A percentile compares a stretch with the other conserved stretches of the same genome.
These are phyloP conservation scores for Quercus cerris DNA, from an alignment of 306 rosid species.

Conservation along the genomic window DNA sequence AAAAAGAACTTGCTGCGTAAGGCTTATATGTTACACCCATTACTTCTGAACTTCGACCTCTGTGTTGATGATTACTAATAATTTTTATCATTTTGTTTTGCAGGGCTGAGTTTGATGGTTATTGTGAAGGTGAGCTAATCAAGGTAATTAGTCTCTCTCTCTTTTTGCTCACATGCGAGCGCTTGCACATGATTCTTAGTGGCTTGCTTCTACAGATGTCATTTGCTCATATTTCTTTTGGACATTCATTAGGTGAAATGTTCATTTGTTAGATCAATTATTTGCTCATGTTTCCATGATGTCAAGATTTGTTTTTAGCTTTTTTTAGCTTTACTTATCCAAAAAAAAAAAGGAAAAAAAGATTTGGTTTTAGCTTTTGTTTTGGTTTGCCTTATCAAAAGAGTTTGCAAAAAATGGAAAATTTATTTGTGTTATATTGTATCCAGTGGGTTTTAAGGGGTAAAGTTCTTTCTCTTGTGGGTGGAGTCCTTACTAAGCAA, in stretches of 20 bases:
- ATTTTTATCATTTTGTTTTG: slow-evolving; percentile 21
- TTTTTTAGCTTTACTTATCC: too few relatives aligned
- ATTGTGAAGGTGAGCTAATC: slow-evolving; percentile 76
- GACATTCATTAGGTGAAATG: too few relatives aligned
- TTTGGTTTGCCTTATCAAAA: not conserved
- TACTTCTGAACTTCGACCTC: slow-evolving; percentile 3
- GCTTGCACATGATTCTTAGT: not conserved
- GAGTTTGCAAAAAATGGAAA: not conserved
- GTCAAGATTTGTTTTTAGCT: not conserved
- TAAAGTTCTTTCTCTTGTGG: not conserved
- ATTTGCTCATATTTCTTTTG: too few relatives aligned
- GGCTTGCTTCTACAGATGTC: not conserved
- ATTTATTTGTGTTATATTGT: not conserved
- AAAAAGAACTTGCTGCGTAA: slow-evolving; percentile 82
- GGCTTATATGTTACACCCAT: slow-evolving; percentile 23
- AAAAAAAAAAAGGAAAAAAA: too few relatives aligned
- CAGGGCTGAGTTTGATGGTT: slow-evolving; percentile 90
- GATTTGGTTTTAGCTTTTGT: not conserved
- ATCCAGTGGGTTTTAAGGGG: not conserved
- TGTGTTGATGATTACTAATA: not conserved
- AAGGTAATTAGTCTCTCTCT: slow-evolving; percentile 39
- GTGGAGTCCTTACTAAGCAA: not conserved
- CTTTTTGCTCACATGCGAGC: not conserved
- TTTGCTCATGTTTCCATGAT: not conserved
- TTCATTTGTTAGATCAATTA: too few relatives aligned